Evolutionary conservation across 2,329 filamentous ascomycete genomes (phyloP).

Genomic region (Botrytis deweyae): DNA sequence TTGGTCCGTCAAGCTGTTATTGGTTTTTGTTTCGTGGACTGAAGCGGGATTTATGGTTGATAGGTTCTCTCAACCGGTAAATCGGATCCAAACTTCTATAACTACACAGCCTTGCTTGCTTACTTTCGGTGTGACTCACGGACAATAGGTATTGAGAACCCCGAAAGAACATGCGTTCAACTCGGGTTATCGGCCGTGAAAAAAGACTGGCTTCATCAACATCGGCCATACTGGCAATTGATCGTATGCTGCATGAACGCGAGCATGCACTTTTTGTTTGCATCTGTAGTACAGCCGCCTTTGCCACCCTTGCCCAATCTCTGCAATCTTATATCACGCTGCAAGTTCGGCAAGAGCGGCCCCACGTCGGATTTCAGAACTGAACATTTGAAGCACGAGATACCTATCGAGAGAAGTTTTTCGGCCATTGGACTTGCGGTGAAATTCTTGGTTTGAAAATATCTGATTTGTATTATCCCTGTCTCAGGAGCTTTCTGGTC

Average conservation of each 20-base stretch:
- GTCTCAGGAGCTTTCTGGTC: background rate
- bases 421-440: background rate
- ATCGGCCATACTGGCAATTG: background rate
- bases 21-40: background rate
- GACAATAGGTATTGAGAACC: background rate
- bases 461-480: slow-evolving; percentile 2
- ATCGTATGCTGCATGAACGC: background rate
- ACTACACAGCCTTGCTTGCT: background rate
- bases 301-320: background rate
- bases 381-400: background rate
- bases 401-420: background rate
- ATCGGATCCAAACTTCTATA: background rate
- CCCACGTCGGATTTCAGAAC: background rate
- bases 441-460: background rate
- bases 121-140: background rate
- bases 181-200: background rate
- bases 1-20: background rate
- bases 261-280: background rate
- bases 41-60: background rate
- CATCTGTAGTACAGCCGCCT: background rate
- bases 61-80: background rate
- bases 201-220: background rate
- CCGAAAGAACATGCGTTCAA: background rate
- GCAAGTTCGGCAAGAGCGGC: slow-evolving; percentile 5
- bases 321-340: background rate